phyloP scores from a whole-genome alignment of 1,284 basidiomycete genomes.

The Papiliotrema fonsecae region DNA sequence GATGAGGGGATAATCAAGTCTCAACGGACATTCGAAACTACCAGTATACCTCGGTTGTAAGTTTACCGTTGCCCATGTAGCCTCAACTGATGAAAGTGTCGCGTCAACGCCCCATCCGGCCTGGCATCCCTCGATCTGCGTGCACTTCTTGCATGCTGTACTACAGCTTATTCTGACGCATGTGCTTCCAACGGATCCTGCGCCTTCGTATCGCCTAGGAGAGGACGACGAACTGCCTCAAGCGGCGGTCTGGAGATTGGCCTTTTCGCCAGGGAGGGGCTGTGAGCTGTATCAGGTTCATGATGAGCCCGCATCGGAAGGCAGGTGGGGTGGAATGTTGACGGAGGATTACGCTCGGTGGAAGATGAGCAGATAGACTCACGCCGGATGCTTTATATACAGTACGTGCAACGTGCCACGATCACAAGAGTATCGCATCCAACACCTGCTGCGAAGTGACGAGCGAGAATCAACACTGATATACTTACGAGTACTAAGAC shows the following conservation, averaged over 20 bases:
- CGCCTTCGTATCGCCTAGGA: constrained; percentile 4
- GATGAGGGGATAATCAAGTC: constrained; percentile 63
- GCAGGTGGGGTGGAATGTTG: constrained; percentile 41
- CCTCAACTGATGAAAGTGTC: constrained; percentile 12
- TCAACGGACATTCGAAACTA: constrained; percentile 64
- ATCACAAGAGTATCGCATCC: neutral
- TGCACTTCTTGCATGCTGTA: constrained; percentile 37
- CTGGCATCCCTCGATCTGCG: constrained; percentile 33
- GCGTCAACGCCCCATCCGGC: constrained; percentile 18
- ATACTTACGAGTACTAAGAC: too few relatives aligned
- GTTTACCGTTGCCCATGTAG: constrained; percentile 7
- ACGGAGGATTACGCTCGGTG: constrained; percentile 37
- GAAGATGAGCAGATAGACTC: constrained; percentile 23
- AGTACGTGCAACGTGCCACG: neutral
- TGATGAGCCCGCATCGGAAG: constrained; percentile 12
- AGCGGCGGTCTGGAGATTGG: constrained; percentile 36
- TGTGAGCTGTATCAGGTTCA: constrained; percentile 33
- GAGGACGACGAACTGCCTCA: constrained; percentile 23
- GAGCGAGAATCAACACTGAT: too few relatives aligned
- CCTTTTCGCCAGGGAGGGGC: constrained; percentile 37
- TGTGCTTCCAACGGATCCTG: constrained; percentile 38
- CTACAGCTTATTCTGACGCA: constrained; percentile 25
- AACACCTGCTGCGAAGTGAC: neutral
- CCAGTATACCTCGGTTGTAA: constrained; percentile 61
- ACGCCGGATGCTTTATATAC: neutral